phyloP scores from a whole-genome alignment of 768 basidiomycete species.

The Russula griseocarnosa region DNA sequence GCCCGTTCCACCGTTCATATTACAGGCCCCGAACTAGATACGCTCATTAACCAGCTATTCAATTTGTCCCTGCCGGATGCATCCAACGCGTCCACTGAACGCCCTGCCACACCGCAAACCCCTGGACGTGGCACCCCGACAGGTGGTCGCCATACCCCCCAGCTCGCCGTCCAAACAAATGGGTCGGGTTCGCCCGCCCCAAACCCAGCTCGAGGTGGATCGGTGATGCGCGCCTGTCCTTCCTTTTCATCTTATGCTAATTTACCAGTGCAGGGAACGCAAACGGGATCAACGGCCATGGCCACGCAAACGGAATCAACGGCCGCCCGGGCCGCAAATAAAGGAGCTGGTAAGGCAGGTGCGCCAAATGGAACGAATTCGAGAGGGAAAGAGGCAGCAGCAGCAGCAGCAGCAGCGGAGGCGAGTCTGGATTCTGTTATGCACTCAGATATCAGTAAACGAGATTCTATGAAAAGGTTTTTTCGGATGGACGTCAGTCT shows the following conservation, averaged over 20 bases:
- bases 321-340: conserved; percentile 12
- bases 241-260: conserved; percentile 27
- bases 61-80: conserved; percentile 1
- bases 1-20: conserved; percentile 1
- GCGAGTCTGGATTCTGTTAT: conserved; percentile 27
- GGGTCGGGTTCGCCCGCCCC: conserved; percentile 7
- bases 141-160: conserved; percentile 22
- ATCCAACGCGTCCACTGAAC: background rate
- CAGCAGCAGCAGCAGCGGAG: conserved; percentile 25
- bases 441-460: conserved; percentile 23
- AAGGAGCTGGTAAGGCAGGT: background rate
- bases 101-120: conserved; percentile 14
- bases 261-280: conserved; percentile 17
- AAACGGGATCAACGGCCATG: conserved; percentile 23
- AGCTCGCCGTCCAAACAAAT: conserved; percentile 13
- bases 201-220: conserved; percentile 29
- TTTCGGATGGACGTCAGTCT: conserved; percentile 12
- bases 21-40: conserved; percentile 15
- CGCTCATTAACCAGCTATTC: conserved; percentile 25
- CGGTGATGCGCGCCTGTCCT: conserved; percentile 28
- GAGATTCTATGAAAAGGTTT: conserved; percentile 27
- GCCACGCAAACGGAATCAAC: conserved; percentile 17
- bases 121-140: conserved; percentile 21
- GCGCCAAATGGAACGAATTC: background rate
- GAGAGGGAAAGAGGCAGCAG: conserved; percentile 18